phyloP scores from a whole-genome alignment of 1,284 basidiomycete genomes.

The Moesziomyces globuligerus region DNA sequence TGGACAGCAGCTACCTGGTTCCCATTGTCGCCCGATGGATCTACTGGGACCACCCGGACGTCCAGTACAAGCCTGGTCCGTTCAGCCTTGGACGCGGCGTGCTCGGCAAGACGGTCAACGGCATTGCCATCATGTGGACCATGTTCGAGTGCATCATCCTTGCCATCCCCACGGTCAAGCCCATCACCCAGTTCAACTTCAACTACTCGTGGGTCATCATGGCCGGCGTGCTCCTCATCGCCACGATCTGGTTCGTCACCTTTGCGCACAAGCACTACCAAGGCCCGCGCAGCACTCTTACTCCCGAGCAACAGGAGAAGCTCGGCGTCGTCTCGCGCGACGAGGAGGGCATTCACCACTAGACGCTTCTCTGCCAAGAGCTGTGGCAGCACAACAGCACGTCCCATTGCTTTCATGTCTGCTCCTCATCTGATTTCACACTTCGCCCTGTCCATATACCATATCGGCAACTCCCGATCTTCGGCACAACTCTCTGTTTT shows the following conservation, averaged over 20 bases:
- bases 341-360: slow-evolving; percentile 40
- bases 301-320: slow-evolving; percentile 52
- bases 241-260: slow-evolving; percentile 68
- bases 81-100: slow-evolving; percentile 82
- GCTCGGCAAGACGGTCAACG: slow-evolving; percentile 76
- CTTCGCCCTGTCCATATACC: slow-evolving; percentile 23
- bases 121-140: slow-evolving; percentile 74
- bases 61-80: slow-evolving; percentile 84
- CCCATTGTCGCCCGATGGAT: slow-evolving; percentile 73
- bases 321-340: slow-evolving; percentile 55
- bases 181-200: slow-evolving; percentile 47
- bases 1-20: slow-evolving; percentile 74
- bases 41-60: slow-evolving; percentile 81
- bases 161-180: slow-evolving; percentile 51
- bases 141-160: slow-evolving; percentile 65
- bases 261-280: slow-evolving; percentile 69
- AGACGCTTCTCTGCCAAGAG: not conserved
- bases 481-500: slow-evolving; percentile 18
- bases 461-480: slow-evolving; percentile 2
- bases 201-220: slow-evolving; percentile 67
- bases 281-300: slow-evolving; percentile 66
- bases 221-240: slow-evolving; percentile 67
- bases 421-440: not conserved
- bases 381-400: not conserved
- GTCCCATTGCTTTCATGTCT: not conserved